phyloP scores from a whole-genome alignment of 192 early-diverging fungal genomes.

The Paraglomus occultum region DNA sequence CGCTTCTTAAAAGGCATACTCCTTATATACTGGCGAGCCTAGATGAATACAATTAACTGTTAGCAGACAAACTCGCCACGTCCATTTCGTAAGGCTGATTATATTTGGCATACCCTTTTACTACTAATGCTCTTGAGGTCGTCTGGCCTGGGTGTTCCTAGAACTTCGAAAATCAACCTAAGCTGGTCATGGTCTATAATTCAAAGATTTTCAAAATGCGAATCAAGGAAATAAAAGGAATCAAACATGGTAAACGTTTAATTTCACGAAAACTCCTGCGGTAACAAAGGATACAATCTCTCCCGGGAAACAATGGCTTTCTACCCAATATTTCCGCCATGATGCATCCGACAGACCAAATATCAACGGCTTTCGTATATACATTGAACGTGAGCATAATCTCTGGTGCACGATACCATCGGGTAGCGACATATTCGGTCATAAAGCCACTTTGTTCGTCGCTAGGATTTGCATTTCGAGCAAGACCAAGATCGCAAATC shows the following conservation, averaged over 20 bases:
- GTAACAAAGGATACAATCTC: conserved; percentile 55
- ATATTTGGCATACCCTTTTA: conserved; percentile 45
- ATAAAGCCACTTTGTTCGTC: conserved; percentile 85
- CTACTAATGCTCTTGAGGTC: conserved; percentile 80
- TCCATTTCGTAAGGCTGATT: background rate
- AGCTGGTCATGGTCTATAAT: conserved; percentile 86
- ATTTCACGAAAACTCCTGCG: background rate
- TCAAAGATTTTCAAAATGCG: background rate
- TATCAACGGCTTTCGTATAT: conserved; percentile 98
- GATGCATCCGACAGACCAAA: conserved; percentile 92
- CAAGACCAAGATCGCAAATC: conserved; percentile 99
- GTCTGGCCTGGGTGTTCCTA: conserved; percentile 95
- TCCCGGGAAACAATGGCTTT: conserved; percentile 78
- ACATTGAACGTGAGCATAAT: conserved; percentile 97
- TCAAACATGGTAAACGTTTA: background rate
- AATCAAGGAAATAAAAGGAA: background rate
- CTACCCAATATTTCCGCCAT: conserved; percentile 80
- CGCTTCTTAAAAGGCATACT: conserved; percentile 85
- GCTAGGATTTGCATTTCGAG: conserved; percentile 83
- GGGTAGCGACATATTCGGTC: conserved; percentile 94
- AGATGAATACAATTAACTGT: conserved; percentile 5
- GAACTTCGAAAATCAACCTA: conserved; percentile 89
- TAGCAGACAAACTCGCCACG: background rate
- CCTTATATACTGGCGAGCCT: conserved; percentile 91
- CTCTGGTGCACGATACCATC: conserved; percentile 95